Conservation (phyloP, 2,329 filamentous ascomycete genomes). For the Beauveria sp. region DNA sequence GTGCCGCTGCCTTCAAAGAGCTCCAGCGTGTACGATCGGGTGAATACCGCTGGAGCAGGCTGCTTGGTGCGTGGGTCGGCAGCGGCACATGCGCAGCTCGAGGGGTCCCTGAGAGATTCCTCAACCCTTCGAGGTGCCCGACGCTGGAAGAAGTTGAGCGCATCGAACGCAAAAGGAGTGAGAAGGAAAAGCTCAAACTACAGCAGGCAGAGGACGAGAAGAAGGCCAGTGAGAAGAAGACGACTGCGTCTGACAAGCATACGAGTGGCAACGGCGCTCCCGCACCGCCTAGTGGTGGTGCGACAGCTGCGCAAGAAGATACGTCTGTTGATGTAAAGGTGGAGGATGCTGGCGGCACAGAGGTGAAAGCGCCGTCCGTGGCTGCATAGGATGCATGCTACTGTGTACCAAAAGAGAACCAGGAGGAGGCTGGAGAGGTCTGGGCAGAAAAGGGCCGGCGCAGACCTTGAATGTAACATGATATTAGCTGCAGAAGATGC, state of each 20-base stretch:
- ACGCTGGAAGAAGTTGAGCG: conserved; percentile 18
- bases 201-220: conserved; percentile 9
- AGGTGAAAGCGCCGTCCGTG: background rate
- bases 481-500: background rate
- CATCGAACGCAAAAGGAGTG: conserved; percentile 16
- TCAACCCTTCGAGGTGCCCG: conserved; percentile 27
- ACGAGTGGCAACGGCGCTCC: background rate
- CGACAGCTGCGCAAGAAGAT: background rate
- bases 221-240: conserved; percentile 14
- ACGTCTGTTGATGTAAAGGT: background rate
- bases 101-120: conserved; percentile 75
- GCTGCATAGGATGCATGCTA: background rate
- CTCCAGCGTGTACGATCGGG: conserved; percentile 67
- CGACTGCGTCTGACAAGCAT: background rate
- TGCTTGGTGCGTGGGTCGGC: conserved; percentile 80
- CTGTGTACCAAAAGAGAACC: background rate
- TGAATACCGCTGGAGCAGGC: conserved; percentile 73
- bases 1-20: conserved; percentile 71
- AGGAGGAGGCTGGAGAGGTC: background rate
- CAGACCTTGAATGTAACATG: background rate
- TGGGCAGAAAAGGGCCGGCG: background rate
- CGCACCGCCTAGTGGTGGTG: background rate
- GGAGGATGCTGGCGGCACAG: background rate
- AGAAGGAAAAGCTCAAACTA: conserved; percentile 12
- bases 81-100: conserved; percentile 54